phyloP scores from a whole-genome alignment of 2,329 filamentous ascomycete genomes.

The Dactylellina parvicollis region DNA sequence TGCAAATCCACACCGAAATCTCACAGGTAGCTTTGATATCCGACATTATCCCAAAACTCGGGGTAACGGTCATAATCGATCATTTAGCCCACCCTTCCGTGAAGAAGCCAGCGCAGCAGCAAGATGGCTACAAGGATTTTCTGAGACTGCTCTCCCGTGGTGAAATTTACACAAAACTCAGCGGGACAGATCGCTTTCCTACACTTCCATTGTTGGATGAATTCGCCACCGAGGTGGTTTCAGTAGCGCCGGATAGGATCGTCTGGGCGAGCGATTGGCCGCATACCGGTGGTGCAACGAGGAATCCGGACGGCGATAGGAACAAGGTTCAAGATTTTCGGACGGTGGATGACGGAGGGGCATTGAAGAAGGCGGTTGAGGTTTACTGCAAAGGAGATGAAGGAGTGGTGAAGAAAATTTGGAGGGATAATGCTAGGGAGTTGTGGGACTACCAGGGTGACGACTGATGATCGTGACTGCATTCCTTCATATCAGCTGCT shows the following conservation, averaged over 20 bases:
- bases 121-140: constrained; percentile 55
- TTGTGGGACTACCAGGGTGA: constrained; percentile 55
- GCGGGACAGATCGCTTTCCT: constrained; percentile 58
- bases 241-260: constrained; percentile 55
- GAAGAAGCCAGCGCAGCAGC: constrained; percentile 28
- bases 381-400: constrained; percentile 53
- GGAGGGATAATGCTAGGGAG: constrained; percentile 56
- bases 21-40: constrained; percentile 56
- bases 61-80: constrained; percentile 58
- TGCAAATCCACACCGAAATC: constrained; percentile 59
- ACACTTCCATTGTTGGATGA: constrained; percentile 54
- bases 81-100: constrained; percentile 57
- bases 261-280: constrained; percentile 57
- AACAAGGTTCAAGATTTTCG: constrained; percentile 55
- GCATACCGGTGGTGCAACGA: constrained; percentile 56
- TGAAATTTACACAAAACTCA: constrained; percentile 58
- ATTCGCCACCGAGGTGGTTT: constrained; percentile 55
- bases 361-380: constrained; percentile 30
- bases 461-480: constrained; percentile 4
- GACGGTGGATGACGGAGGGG: constrained; percentile 52
- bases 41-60: constrained; percentile 56
- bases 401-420: constrained; percentile 54
- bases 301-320: constrained; percentile 55
- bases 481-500: no score
- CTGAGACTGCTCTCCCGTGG: constrained; percentile 54